Evolutionary conservation across 2,329 filamentous ascomycete species (phyloP), one percentile per base, ranked within the genome.

Genomic region (Fusarium musae): DNA sequence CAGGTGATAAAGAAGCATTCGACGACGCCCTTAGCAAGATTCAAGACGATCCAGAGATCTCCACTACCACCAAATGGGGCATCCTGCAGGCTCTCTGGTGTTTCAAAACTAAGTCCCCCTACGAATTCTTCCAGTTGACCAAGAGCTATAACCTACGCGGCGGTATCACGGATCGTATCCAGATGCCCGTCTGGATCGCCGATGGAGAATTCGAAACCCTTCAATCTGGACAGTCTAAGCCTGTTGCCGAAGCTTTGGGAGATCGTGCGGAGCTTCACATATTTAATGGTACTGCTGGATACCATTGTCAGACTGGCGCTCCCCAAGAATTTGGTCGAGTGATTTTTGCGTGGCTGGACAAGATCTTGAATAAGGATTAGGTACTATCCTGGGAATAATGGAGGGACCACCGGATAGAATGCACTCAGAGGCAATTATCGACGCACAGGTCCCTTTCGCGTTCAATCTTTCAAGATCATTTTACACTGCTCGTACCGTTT

Each of bases 81-180:
- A 47, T 82, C 9, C 69, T 77, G 2, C 79, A 82, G 36, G 81
- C 77, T 4, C 69, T 82, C 3, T 82, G 81, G 80, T 72, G 73
- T 2, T 83, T 81, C 60, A 74, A 80, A 23, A 43, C 75, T 19
- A 49, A 72, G 76, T 78, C 70, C 15, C 79, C 76, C 2, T 82
- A 74, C 54, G 73, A 78, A 4, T 81, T 77, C 54, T 56, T 81
- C 36, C 59, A 69, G 8, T 19, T 49, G 32, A 8, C 34, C 3
- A 64, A 75, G 32, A 23, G 69, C 11, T 78, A 74, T 21, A 74
- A 65, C 3, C 19, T 78, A 3, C 64, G 65, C 6, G 66, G 37
- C 2, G 66, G 59, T 0, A 13, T 78, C 1, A 21, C 54, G 2
- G 58, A 74, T 1, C 60, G 63, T 7, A 78, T 78, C 32, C 56